Conservation (phyloP, 371 early-diverging fungal genomes). For the Mucor velutinosus region DNA sequence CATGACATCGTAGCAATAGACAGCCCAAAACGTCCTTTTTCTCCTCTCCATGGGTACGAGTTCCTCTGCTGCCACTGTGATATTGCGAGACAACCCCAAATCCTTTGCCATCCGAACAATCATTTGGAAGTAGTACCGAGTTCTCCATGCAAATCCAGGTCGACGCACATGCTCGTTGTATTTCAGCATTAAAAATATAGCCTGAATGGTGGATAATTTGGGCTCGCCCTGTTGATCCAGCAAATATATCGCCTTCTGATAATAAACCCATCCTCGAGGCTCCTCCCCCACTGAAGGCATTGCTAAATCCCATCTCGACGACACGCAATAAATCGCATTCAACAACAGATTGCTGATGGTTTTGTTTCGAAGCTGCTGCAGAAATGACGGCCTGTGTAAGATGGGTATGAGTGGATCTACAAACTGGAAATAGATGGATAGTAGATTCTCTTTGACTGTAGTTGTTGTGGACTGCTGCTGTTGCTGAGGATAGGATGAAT, state of each 20-base stretch:
- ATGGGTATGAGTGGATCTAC: conserved; percentile 71
- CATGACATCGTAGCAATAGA: conserved; percentile 37
- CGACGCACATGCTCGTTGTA: conserved; percentile 39
- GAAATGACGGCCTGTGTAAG: conserved; percentile 54
- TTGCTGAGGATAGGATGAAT: background rate
- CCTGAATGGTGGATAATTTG: conserved; percentile 33
- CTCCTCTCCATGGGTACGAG: conserved; percentile 22
- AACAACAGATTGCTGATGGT: conserved; percentile 16
- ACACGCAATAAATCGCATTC: conserved; percentile 37
- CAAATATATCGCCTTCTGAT: conserved; percentile 27
- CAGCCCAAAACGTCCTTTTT: conserved; percentile 35
- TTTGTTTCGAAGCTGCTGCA: conserved; percentile 9
- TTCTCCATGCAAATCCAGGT: conserved; percentile 35
- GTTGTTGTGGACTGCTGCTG: too few species aligned
- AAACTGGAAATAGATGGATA: conserved; percentile 66
- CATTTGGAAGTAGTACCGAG: conserved; percentile 30
- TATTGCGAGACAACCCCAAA: conserved; percentile 21
- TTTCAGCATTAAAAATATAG: conserved; percentile 32
- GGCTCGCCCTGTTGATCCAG: conserved; percentile 24
- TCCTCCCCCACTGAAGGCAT: conserved; percentile 12
- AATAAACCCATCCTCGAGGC: conserved; percentile 33
- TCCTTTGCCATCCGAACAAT: conserved; percentile 33
- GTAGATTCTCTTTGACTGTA: conserved; percentile 35
- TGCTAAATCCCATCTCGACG: conserved; percentile 31
- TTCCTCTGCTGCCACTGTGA: background rate